Percentiles rank a stretch among this genome's conserved stretches.
These are phyloP conservation scores for Vicia faba DNA, from an alignment of 306 rosid genomes.

Conservation along the genomic window DNA sequence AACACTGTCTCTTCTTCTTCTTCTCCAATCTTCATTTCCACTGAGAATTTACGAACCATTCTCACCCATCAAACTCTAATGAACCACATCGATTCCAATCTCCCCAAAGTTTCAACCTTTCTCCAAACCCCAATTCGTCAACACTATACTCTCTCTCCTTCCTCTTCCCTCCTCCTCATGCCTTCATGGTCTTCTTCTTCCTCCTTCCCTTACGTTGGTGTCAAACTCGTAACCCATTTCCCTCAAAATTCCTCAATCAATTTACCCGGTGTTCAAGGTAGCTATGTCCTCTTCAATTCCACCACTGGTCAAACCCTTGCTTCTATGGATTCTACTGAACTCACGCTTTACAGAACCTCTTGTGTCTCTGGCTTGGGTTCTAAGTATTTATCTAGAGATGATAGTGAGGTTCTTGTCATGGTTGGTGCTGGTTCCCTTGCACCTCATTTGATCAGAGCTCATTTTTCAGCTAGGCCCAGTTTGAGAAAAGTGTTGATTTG, in stretches of 20 bases:
- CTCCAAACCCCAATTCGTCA: slow-evolving; percentile 75
- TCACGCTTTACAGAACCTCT: slow-evolving; percentile 80
- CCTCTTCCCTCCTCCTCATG: slow-evolving; percentile 93
- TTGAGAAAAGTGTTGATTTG: slow-evolving; percentile 71
- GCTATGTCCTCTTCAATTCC: slow-evolving; percentile 80
- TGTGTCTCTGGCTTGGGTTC: slow-evolving; percentile 82
- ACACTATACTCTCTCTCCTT: slow-evolving; percentile 54
- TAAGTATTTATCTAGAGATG: slow-evolving; percentile 51
- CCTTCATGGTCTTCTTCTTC: slow-evolving; percentile 87
- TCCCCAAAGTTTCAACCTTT: slow-evolving; percentile 55
- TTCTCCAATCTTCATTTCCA: slow-evolving; percentile 56
- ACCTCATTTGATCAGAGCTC: slow-evolving; percentile 82
- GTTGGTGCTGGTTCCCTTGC: slow-evolving; percentile 83
- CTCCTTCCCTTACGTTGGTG: slow-evolving; percentile 78
- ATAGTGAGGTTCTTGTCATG: slow-evolving; percentile 66
- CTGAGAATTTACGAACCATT: slow-evolving; percentile 52
- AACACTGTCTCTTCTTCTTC: background rate
- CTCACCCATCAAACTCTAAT: slow-evolving; percentile 64
- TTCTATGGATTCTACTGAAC: slow-evolving; percentile 73
- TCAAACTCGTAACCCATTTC: slow-evolving; percentile 83
- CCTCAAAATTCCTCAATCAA: slow-evolving; percentile 66
- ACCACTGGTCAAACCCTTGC: slow-evolving; percentile 68
- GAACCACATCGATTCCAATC: slow-evolving; percentile 60
- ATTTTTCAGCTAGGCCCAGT: slow-evolving; percentile 68
- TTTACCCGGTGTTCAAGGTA: slow-evolving; percentile 74